Percentiles rank a stretch among this genome's conserved stretches.
Evolutionary conservation across 768 basidiomycete species (phyloP).

Genomic region (Baorangia bicolor): DNA sequence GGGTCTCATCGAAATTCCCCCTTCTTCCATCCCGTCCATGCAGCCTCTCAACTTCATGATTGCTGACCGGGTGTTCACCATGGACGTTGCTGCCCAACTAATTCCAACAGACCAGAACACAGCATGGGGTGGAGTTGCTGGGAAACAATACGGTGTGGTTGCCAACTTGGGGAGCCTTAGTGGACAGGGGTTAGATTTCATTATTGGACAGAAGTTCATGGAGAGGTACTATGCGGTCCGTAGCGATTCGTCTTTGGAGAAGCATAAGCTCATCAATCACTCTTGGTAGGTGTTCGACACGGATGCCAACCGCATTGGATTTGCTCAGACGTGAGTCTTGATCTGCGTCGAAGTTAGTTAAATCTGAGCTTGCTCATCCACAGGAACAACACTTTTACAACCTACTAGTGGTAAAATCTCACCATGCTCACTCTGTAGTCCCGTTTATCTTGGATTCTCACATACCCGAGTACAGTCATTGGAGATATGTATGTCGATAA

Average conservation of each 20-base stretch:
- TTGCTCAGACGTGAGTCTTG: constrained; percentile 25
- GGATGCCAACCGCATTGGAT: constrained; percentile 20
- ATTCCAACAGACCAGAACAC: constrained; percentile 17
- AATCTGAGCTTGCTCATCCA: neutral
- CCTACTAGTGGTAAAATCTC: neutral
- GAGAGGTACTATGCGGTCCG: constrained; percentile 8
- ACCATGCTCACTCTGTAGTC: neutral
- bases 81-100: constrained; percentile 24
- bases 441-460: neutral
- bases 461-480: neutral
- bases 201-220: neutral
- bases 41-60: constrained; percentile 16
- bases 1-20: constrained; percentile 19
- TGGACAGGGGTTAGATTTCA: neutral
- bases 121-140: constrained; percentile 8
- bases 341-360: neutral
- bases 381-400: constrained; percentile 24
- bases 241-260: neutral
- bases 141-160: constrained; percentile 14
- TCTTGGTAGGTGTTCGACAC: constrained; percentile 20
- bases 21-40: constrained; percentile 15
- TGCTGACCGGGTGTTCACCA: neutral
- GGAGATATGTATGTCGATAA: neutral
- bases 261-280: neutral
- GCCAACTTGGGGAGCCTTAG: neutral